phyloP scores from a whole-genome alignment of 257 asterid genomes.

The Cordia subcordata region DNA sequence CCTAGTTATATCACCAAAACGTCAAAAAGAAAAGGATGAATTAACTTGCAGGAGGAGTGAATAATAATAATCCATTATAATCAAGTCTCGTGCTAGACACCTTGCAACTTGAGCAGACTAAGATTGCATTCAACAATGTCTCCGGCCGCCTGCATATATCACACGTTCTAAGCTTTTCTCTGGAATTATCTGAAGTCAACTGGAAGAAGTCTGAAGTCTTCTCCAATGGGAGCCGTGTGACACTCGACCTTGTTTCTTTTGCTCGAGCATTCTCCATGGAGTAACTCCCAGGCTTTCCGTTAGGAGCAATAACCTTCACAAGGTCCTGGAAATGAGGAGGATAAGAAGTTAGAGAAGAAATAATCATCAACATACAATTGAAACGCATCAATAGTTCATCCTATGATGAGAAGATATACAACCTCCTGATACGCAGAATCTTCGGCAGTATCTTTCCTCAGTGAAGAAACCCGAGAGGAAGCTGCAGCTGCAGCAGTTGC shows the following conservation, averaged over 20 bases:
- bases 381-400: not conserved
- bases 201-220: conserved; percentile 39
- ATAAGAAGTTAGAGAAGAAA: not conserved
- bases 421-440: conserved; percentile 71
- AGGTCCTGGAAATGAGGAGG: conserved; percentile 36
- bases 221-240: conserved; percentile 45
- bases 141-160: conserved; percentile 83
- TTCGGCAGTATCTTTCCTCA: conserved; percentile 75
- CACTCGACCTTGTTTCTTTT: conserved; percentile 57
- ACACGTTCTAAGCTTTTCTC: conserved; percentile 71
- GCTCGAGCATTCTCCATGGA: conserved; percentile 57
- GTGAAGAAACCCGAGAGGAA: conserved; percentile 76
- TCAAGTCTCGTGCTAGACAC: conserved; percentile 26
- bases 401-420: conserved; percentile 8
- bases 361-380: not conserved
- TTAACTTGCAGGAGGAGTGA: not conserved
- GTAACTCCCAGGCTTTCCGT: conserved; percentile 37
- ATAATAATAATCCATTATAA: not conserved
- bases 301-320: conserved; percentile 39
- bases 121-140: conserved; percentile 70
- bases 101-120: conserved; percentile 95
- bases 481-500: conserved; percentile 99
- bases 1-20: conserved; percentile 33
- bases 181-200: conserved; percentile 44
- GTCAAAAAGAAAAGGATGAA: not conserved